Evolutionary conservation across 2,329 filamentous ascomycete species (phyloP), one percentile per base, ranked within the genome.

Genomic region (Penicillium hesseltinei): DNA sequence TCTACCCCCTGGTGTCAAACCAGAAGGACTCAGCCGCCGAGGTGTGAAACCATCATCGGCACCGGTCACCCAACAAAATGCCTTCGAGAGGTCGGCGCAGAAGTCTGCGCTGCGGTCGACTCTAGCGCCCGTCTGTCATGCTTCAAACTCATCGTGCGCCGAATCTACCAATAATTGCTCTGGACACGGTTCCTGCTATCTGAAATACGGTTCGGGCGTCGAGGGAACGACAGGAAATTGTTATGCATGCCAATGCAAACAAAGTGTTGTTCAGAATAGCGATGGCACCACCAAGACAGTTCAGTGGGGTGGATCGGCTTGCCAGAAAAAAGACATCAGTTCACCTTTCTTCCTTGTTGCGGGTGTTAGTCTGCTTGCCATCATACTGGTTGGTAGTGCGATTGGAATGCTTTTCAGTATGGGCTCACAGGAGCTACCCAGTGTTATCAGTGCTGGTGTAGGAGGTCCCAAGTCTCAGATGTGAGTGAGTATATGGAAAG

Each of bases 401-500:
- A 87, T 97, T 66, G 86, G 88, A 6, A 79, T 96, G 81, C 75
- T 99, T 53, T 94, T 88, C 75, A 87, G 80, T 61, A 90, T 97
- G 69, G 94, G 93, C 35, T 85, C 89, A 73, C 87, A 96, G 79
- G 89, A 92, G 76, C 80, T 97, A 62, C 94, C 94, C 0, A 92
- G 92, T 66, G 93, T 99, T 9, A 92, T 99, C 74, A 91, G 92
- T n/a, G 94, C 94, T 47, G 94, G 94, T 62, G 93, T 99, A 38
- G 90, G 88, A 63, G 84, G 86, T 57, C 82, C 87, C 35, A 91
- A 72, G 50, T 64, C 69, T 56, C 78, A 80, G 66, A 80, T 74
- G 31, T 33, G 31, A 33, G 61, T 77, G 59, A 71, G 58, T 13
- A 40, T 13, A 19, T 17, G 9, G 21, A 40, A 36, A 4, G 33